Evolutionary conservation across 257 asterid species (phyloP), one percentile per base, ranked within the genome.

Genomic region (Penstemon davidsonii): DNA sequence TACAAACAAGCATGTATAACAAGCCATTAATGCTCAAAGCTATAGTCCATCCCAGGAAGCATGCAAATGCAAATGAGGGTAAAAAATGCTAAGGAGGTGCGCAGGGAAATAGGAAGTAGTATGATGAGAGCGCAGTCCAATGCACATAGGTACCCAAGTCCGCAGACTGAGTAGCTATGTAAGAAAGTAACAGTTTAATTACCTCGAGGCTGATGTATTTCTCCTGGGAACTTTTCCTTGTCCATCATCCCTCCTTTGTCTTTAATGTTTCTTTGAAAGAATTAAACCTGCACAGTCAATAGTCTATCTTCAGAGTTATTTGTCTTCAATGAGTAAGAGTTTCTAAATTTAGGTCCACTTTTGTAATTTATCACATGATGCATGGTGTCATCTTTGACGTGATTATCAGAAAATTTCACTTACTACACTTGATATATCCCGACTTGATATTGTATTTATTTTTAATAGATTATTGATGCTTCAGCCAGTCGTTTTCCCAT

Each of bases 181-280:
- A n/a, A n/a, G n/a, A n/a, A n/a, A n/a, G n/a, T n/a, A n/a, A n/a
- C n/a, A n/a, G n/a, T n/a, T n/a, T n/a, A n/a, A 12, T 55, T 57
- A 19, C 62, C 49, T 36, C n/a, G 62, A 44, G 47, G 56, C 47
- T 69, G 68, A 43, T 55, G 53, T 64, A 6, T 3, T n/a, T 25
- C 53, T 53, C 25, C 38, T 63, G 38, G 18, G 13, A 42, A 5
- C 8, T 43, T 4, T 61, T 61, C 10, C 55, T 7, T 62, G 6
- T 43, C 55, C 18, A 40, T 55, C n/a, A 18, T 41, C 18, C 8
- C 46, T 46, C 50, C 45, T 59, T 12, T 7, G 33, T 12, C 15
- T 18, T 59, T 62, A 45, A 57, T 71, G 62, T n/a, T 68, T 40
- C 41, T 74, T 45, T 62, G 54, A n/a, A 64, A 63, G 43, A 40